Base-by-base conservation (phyloP, 768 basidiomycete genomes). In the Suillus alpinus region DNA sequence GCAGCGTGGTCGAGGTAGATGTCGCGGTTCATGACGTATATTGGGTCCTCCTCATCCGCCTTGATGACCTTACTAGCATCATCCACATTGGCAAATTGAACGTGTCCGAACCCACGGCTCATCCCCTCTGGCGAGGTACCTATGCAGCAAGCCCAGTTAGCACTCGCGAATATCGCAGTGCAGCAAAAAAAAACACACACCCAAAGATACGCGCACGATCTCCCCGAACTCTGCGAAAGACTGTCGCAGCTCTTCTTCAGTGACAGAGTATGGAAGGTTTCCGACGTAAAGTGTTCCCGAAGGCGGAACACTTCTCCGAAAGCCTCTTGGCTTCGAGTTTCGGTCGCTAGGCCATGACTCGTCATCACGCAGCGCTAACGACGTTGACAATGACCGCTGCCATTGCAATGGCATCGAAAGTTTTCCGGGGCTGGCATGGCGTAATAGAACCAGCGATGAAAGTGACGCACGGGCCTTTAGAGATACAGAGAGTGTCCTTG, bases 211-310 rank as follows among this genome's bases (percentile, higher is more conserved):
- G 14, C 59, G 63, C 40, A 59, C 59, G 43, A 86, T 62, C 23
- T 70, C 60, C 8, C 84, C 85, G 65, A 80, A 84, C 29, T 74
- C 67, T 23, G 66, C 69, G 64, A 85, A 81, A 18, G 75, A 71
- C 4, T 77, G 74, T 43, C 69, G 59, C 12, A 86, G 52, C 49
- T 83, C 75, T 23, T 68, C 69, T 62, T 77, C 79, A 1, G 75
- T 77, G 41, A 72, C 65, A 18, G 66, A 72, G 68, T 73, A 89
- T 53, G 84, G 82, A n/a, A 86, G n/a, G 63, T 86, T 86, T 9
- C 77, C 81, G 36, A 84, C 64, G 47, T 71, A 86, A 55, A 86
- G 65, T 3, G 73, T 74, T 10, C 70, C 70, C n/a, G 69, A 71
- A 6, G 81, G 80, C 18, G 31, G 16, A 14, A 18, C n/a, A 1